These are phyloP conservation scores for Fusarium tanahbumbuense DNA, from an alignment of 2,329 filamentous ascomycete genomes.

Conservation along the genomic window DNA sequence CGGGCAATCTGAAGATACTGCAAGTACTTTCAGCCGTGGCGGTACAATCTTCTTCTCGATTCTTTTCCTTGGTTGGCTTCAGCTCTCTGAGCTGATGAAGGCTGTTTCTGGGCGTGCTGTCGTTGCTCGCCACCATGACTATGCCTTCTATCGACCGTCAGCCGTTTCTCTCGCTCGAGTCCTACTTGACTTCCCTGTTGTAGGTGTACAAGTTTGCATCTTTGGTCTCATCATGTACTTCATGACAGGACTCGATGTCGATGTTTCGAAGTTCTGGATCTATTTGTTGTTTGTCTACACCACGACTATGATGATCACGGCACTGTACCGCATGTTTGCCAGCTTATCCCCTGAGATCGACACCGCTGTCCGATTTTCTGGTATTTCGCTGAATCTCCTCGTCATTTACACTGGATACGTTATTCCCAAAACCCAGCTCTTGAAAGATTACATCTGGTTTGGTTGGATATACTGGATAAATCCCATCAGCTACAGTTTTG, in stretches of 20 bases:
- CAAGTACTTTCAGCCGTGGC: constrained; percentile 69
- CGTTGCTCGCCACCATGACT: constrained; percentile 58
- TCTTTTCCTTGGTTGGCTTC: constrained; percentile 70
- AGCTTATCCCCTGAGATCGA: constrained; percentile 69
- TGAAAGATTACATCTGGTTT: constrained; percentile 74
- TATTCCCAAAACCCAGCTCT: constrained; percentile 65
- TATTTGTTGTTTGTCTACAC: constrained; percentile 71
- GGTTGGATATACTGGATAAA: constrained; percentile 74
- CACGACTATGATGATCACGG: constrained; percentile 65
- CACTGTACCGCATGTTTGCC: constrained; percentile 65
- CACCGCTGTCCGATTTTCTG: constrained; percentile 69
- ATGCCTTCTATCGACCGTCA: constrained; percentile 64
- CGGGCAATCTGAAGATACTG: constrained; percentile 68
- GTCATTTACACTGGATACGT: constrained; percentile 75
- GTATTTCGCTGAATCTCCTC: constrained; percentile 67
- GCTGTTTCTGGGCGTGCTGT: constrained; percentile 78
- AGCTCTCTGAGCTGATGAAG: constrained; percentile 81
- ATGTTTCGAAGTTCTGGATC: constrained; percentile 74
- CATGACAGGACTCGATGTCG: constrained; percentile 75
- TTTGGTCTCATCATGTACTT: constrained; percentile 81
- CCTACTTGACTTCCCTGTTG: constrained; percentile 67
- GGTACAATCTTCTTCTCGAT: constrained; percentile 62
- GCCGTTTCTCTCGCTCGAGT: constrained; percentile 67
- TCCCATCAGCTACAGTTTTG: constrained; percentile 73
- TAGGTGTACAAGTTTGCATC: constrained; percentile 71